Evolutionary conservation across 2,329 filamentous ascomycete genomes (phyloP), one percentile per base, ranked within the genome.

Genomic region (Cladophialophora exuberans): DNA sequence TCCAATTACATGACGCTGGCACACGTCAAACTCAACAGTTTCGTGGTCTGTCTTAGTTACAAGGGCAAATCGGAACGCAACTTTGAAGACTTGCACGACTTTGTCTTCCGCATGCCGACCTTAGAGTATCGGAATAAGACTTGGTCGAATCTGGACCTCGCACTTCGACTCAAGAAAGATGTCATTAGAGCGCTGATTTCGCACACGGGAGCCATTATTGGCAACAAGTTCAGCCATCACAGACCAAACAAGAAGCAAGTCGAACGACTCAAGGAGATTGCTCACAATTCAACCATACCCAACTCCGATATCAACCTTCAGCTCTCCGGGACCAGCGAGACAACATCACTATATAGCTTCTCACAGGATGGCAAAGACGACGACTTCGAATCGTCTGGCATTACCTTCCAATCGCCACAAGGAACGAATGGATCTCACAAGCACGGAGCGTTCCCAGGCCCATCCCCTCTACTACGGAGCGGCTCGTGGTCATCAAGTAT

Each of bases 81-180:
- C 66, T 82, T 99, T 54, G 91, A 97, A 74, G 95, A 99, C 71
- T 88, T 99, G 13, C 93, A 99, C 73, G 88, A 97, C 68, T 95
- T 99, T 64, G 94, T 99, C 44, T 99, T 99, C 82, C 86, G 90
- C 28, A 84, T 99, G 74, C 94, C 94, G 3, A 88, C 89, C 2
- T 86, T 99, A 42, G 94, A 99, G 70, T 97, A 96, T 76, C 85
- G 90, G 61, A 99, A 99, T 79, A 99, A 99, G 78, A 97, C 92
- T 6, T 99, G 94, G 94, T 97, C 91, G 5, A 99, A 97, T 70
- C 82, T 99, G 5, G 94, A 99, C 67, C 83, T 99, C 7, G 92
- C 93, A 0, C 79, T 97, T 43, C 88, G 91, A 11, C 80, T 99
- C 50, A 97, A 99, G 76, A 95, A 92, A 69, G 92, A 96, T 42